Conservation (phyloP, 331 rosid genomes). For the Spiraea crenata region DNA sequence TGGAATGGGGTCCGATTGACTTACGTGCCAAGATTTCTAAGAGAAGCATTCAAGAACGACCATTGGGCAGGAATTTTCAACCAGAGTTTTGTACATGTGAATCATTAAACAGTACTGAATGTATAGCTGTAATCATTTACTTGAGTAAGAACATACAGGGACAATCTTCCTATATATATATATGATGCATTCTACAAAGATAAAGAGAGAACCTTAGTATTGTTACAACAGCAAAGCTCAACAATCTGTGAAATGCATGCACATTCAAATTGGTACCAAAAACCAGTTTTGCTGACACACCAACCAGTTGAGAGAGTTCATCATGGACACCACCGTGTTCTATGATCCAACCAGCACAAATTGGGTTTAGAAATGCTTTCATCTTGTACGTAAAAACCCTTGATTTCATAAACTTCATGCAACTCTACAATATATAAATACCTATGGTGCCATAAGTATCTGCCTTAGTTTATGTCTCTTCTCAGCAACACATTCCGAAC, state of each 20-base stretch:
- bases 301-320: neutral
- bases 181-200: neutral
- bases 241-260: neutral
- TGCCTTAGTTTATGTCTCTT: slow-evolving; percentile 42
- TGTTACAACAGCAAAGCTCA: too few relatives aligned
- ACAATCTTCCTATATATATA: neutral
- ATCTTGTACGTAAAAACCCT: neutral
- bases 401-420: neutral
- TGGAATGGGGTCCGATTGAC: too few relatives aligned
- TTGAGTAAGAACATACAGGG: neutral
- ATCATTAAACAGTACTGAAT: neutral
- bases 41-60: too few relatives aligned
- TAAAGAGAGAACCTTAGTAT: neutral
- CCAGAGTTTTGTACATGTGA: neutral
- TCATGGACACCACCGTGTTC: neutral
- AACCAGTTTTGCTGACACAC: neutral
- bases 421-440: neutral
- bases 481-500: slow-evolving; percentile 58
- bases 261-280: neutral
- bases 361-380: neutral
- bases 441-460: slow-evolving; percentile 38
- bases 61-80: too few relatives aligned
- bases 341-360: neutral
- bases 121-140: neutral
- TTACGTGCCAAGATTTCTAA: too few relatives aligned